A percentile compares a stretch with the other conserved stretches of the same genome.
Evolutionary conservation across 2,329 filamentous ascomycete species (phyloP).

Genomic region (Epichloe glyceriae): DNA sequence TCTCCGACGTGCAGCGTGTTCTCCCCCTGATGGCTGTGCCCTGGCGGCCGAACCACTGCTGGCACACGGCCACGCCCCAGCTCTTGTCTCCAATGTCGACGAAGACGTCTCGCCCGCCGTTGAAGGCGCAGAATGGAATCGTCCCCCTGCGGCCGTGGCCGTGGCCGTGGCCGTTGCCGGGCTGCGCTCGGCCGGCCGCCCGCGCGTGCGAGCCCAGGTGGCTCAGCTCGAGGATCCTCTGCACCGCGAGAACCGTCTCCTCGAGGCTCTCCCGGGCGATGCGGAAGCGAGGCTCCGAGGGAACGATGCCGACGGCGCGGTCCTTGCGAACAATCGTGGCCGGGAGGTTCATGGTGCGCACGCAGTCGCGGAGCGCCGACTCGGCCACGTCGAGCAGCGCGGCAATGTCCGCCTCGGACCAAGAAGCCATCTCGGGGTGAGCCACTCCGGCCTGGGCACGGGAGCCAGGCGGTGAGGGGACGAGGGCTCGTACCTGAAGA

Average conservation of each 20-base stretch:
- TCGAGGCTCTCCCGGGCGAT: conserved; percentile 84
- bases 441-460: conserved; percentile 55
- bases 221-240: conserved; percentile 79
- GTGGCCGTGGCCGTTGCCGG: conserved; percentile 4
- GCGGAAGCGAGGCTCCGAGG: conserved; percentile 42
- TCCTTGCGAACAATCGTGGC: conserved; percentile 79
- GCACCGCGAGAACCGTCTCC: conserved; percentile 87
- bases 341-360: conserved; percentile 65
- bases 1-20: conserved; percentile 91
- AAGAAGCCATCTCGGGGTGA: conserved; percentile 65
- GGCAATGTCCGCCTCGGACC: conserved; percentile 65
- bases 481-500: conserved; percentile 63
- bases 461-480: conserved; percentile 55
- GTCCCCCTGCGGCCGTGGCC: conserved; percentile 7
- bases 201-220: conserved; percentile 32
- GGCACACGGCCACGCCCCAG: conserved; percentile 87
- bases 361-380: conserved; percentile 66
- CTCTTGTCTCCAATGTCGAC: conserved; percentile 98
- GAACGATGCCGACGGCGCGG: conserved; percentile 68
- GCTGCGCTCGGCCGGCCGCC: conserved; percentile 12
- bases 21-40: conserved; percentile 46
- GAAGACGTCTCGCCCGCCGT: conserved; percentile 94
- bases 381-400: conserved; percentile 83
- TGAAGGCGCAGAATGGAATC: conserved; percentile 94
- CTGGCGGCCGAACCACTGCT: conserved; percentile 65